Evolutionary conservation across 2,329 filamentous ascomycete species (phyloP), one percentile per base, ranked within the genome.

Genomic region (Tympanopsis confertula): DNA sequence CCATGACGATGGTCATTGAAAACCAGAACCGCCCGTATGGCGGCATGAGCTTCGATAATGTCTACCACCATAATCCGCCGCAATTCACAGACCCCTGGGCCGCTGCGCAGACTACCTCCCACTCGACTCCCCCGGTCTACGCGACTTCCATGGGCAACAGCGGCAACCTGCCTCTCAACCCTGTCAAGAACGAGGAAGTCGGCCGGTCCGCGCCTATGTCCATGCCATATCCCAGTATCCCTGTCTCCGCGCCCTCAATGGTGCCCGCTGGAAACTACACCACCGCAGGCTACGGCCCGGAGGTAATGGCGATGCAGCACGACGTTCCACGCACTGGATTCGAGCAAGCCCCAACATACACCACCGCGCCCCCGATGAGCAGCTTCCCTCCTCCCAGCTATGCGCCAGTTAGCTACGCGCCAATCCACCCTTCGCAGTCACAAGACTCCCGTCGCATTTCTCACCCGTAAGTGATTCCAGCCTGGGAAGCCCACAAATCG

Each of bases 1-100:
- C 30, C 15, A 33, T 33, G 30, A 33, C 30, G 30, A 33, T 33
- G 30, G 30, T 33, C 30, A 10, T 33, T 33, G 30, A 33, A 15
- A 33, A 33, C 30, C 30, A 33, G 30, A 33, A 33, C 30, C 30
- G 30, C 30, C 30, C 12, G 15, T 33, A 33, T 17, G 30, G 30
- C 30, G 30, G 30, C 7, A 33, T 33, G 30, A 17, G 10, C 15
- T 33, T 33, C 15, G 30, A 33, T 18, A 10, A 7, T 17, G 30
- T 33, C 7, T 33, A 33, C 30, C n/a, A 10, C 10, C 24, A 28
- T 28, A 28, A 28, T 28, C 30, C 30, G 7, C 30, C 30, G 7
- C 30, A 33, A 18, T 33, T 33, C 30, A 33, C 30, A 10, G 30
- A 33, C 17, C 30, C 30, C 15, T 33, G 30, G 30, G 30, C 30